Percentiles rank a stretch among this genome's conserved stretches.
Evolutionary conservation across 1,139 yeast species (phyloP).

Genomic region (Blastobotrys buckinghamii): DNA sequence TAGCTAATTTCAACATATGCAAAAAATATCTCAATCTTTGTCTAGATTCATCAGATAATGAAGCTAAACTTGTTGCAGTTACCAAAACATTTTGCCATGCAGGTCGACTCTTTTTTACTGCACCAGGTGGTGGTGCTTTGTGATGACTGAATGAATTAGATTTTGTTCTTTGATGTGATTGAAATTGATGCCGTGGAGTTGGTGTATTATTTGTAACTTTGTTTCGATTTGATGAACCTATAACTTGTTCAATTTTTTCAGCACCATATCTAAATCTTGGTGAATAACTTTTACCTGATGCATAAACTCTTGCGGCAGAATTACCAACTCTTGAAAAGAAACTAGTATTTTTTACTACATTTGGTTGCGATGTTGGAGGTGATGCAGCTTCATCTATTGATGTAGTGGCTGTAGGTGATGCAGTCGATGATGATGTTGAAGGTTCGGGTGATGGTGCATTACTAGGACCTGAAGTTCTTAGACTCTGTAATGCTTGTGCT

Average conservation of each 20-base stretch:
- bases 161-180: constrained; percentile 4
- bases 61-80: constrained; percentile 40
- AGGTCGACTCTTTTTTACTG: constrained; percentile 13
- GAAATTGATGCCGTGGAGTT: background rate
- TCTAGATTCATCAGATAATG: constrained; percentile 59
- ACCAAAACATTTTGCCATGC: constrained; percentile 36
- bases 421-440: background rate
- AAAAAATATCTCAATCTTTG: constrained; percentile 67
- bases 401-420: background rate
- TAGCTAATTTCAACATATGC: constrained; percentile 69
- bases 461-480: constrained; percentile 11
- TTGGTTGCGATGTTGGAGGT: background rate
- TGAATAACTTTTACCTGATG: constrained; percentile 49
- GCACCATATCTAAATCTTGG: constrained; percentile 61
- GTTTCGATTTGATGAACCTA: constrained; percentile 22
- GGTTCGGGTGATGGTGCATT: constrained; percentile 12
- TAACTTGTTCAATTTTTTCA: constrained; percentile 58
- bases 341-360: constrained; percentile 10
- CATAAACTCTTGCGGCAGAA: constrained; percentile 56
- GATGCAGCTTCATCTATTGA: background rate
- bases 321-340: constrained; percentile 35
- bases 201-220: background rate
- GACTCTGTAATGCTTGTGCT: constrained; percentile 13
- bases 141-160: background rate
- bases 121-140: constrained; percentile 1